Percentiles rank a stretch among this genome's conserved stretches.
Evolutionary conservation across 2,329 filamentous ascomycete species (phyloP).

Genomic region (Trichoderma brevicompactum): DNA sequence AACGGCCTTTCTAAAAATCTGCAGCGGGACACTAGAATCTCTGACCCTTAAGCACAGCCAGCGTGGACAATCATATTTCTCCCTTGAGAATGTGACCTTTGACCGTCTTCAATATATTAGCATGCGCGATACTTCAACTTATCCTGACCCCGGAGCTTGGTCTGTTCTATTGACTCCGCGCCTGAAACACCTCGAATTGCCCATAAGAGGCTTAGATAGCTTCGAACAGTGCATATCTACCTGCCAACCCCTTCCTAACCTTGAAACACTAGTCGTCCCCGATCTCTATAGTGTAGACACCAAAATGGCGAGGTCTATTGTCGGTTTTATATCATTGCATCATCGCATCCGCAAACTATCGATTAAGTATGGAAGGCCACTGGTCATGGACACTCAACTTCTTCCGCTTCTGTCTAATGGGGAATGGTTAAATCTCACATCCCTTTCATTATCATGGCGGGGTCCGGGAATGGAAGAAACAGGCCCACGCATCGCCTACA

Average conservation of each 20-base stretch:
- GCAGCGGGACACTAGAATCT: background rate
- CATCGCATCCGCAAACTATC: slow-evolving; percentile 1
- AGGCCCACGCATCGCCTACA: background rate
- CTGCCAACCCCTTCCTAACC: background rate
- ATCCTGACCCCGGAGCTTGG: background rate
- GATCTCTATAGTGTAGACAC: background rate
- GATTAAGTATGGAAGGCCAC: background rate
- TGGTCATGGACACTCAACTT: background rate
- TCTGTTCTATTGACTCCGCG: background rate
- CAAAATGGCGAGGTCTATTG: background rate
- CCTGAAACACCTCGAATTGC: slow-evolving; percentile 2
- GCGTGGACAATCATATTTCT: background rate
- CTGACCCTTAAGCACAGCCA: background rate
- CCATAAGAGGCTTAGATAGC: background rate
- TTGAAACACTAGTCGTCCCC: slow-evolving; percentile 16
- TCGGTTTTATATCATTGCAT: background rate
- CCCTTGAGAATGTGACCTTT: background rate
- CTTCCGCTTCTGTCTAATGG: background rate
- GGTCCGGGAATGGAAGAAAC: background rate
- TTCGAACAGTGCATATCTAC: background rate
- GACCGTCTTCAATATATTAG: slow-evolving; percentile 6
- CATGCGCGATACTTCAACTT: background rate
- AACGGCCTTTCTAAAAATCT: background rate
- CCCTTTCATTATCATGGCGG: slow-evolving; percentile 16
- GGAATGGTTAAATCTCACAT: slow-evolving; percentile 7